Conservation (phyloP, 2,329 filamentous ascomycete genomes). For the Diaporthe sp. region DNA sequence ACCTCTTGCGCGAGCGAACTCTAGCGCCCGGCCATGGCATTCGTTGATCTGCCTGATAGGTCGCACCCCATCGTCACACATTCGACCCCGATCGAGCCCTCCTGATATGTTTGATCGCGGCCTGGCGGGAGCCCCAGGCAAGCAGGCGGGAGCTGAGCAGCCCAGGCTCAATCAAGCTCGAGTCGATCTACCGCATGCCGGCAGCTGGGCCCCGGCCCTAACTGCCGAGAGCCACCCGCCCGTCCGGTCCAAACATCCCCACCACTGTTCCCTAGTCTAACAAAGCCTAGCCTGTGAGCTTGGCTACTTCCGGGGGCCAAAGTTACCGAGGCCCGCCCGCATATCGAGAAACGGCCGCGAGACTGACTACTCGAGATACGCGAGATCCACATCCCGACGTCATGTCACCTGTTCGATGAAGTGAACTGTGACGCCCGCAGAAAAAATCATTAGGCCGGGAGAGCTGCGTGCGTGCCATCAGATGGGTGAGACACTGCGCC, state of each 20-base stretch:
- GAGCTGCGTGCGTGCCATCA: not conserved
- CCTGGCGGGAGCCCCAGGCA: not conserved
- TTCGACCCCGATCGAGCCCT: not conserved
- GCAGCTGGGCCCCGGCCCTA: not conserved
- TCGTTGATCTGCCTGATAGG: not conserved
- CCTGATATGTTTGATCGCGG: not conserved
- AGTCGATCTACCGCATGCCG: not conserved
- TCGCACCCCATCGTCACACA: not conserved
- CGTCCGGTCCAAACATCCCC: not conserved
- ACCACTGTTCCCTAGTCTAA: not conserved
- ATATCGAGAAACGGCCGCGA: not conserved
- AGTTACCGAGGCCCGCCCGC: not conserved
- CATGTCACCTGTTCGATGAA: not conserved
- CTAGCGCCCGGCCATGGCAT: not conserved
- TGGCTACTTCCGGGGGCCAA: too few species aligned
- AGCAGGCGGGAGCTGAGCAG: not conserved
- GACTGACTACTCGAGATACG: conserved; percentile 4
- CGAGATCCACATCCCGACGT: conserved; percentile 22
- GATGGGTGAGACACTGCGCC: not conserved
- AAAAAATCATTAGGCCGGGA: not conserved
- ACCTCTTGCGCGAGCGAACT: not conserved
- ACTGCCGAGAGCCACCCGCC: conserved; percentile 12
- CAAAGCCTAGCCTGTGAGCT: too few species aligned
- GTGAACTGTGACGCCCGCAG: not conserved
- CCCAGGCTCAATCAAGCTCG: not conserved